A percentile compares a stretch with the other conserved stretches of the same genome.
Conservation (phyloP, 2,329 filamentous ascomycete genomes). For the Colletotrichum limetticola region DNA sequence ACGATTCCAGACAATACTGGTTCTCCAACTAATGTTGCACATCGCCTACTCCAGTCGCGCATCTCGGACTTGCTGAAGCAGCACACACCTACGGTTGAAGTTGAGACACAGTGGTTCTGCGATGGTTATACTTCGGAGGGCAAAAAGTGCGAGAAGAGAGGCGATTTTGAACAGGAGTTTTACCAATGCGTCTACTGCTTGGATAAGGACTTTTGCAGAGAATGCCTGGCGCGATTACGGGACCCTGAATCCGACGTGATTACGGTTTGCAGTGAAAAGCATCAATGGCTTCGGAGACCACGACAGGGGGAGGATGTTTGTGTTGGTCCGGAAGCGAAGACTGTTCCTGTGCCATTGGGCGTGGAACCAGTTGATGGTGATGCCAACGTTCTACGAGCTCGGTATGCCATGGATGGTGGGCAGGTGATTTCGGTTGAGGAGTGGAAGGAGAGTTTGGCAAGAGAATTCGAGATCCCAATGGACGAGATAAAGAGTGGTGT, state of each 20-base stretch:
- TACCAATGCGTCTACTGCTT: not conserved
- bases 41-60: not conserved
- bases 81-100: not conserved
- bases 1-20: not conserved
- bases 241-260: not conserved
- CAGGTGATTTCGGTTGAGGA: not conserved
- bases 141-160: not conserved
- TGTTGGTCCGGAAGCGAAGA: not conserved
- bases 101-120: not conserved
- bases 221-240: not conserved
- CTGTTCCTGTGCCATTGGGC: not conserved
- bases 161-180: not conserved
- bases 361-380: not conserved
- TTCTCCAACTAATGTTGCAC: not conserved
- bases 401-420: not conserved
- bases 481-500: not conserved
- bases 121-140: not conserved
- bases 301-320: not conserved
- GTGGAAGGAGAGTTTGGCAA: not conserved
- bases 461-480: not conserved
- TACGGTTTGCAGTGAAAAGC: not conserved
- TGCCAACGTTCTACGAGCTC: not conserved
- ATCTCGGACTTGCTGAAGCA: not conserved
- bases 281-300: not conserved
- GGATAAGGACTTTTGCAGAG: not conserved